A percentile compares a stretch with the other conserved stretches of the same genome.
Conservation (phyloP, 495 filamentous ascomycete species). For the Talaromyces stipitatus region DNA sequence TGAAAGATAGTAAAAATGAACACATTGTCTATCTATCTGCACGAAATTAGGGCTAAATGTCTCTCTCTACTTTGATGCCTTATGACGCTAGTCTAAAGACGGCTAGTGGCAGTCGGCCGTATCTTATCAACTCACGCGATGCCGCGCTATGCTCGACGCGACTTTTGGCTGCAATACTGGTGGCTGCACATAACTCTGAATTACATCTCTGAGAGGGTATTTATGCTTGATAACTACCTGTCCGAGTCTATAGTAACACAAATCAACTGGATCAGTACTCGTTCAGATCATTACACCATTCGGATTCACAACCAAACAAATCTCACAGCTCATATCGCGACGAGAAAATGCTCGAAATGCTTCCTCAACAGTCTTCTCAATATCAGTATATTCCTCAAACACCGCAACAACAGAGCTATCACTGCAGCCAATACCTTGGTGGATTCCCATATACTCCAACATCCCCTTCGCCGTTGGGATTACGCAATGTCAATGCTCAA, state of each 20-base stretch:
- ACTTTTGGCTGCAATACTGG: neutral
- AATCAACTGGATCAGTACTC: neutral
- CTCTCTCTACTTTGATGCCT: neutral
- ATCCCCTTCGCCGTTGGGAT: slow-evolving; percentile 5
- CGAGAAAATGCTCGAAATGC: slow-evolving; percentile 8
- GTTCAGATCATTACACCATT: neutral
- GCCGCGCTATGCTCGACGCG: neutral
- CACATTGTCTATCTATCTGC: neutral
- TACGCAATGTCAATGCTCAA: slow-evolving; percentile 1
- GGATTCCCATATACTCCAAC: neutral
- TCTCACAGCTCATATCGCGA: neutral
- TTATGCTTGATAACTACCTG: neutral
- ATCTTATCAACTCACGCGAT: slow-evolving; percentile 1
- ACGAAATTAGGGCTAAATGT: neutral
- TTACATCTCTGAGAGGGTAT: neutral
- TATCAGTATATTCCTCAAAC: neutral
- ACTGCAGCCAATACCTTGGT: neutral
- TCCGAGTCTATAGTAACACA: neutral
- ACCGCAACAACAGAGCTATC: neutral
- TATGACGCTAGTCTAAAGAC: neutral
- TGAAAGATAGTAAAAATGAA: neutral
- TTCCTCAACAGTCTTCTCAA: slow-evolving; percentile 9
- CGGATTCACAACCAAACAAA: neutral
- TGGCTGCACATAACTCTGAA: neutral
- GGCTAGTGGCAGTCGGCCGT: neutral